Percentiles rank a stretch among this genome's conserved stretches.
phyloP scores from a whole-genome alignment of 495 filamentous ascomycete genomes.

The Friedmanniomyces simplex region DNA sequence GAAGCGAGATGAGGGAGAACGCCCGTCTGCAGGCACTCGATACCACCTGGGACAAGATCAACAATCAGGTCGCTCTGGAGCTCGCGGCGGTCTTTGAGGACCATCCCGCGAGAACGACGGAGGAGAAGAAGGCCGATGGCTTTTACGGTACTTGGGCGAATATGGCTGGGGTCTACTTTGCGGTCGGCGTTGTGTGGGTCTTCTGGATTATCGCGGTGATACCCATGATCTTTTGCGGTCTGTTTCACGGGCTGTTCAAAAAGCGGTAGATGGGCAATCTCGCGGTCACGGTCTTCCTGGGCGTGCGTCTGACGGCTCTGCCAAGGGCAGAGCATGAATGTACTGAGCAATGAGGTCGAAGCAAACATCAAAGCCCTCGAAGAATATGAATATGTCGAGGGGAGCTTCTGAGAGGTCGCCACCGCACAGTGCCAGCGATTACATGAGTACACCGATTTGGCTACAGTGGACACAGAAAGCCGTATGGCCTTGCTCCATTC shows the following conservation, averaged over 20 bases:
- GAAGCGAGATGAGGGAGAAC: conserved; percentile 31
- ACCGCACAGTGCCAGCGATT: too few species aligned
- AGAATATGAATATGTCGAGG: too few species aligned
- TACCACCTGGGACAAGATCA: conserved; percentile 55
- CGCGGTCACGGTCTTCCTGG: too few species aligned
- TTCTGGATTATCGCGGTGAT: conserved; percentile 23
- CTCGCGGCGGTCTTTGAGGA: conserved; percentile 42
- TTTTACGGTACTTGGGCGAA: conserved; percentile 11
- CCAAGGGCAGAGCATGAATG: too few species aligned
- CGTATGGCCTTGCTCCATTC: too few species aligned
- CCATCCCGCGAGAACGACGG: conserved; percentile 12
- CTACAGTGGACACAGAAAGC: too few species aligned
- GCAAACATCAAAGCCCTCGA: too few species aligned
- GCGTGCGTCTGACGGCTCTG: too few species aligned
- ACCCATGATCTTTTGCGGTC: conserved; percentile 16
- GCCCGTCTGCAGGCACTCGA: conserved; percentile 43
- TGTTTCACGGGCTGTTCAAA: conserved; percentile 12
- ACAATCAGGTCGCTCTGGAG: conserved; percentile 48
- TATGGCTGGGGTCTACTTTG: conserved; percentile 17
- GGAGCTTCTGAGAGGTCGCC: too few species aligned
- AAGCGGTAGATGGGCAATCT: neutral
- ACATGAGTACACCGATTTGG: too few species aligned
- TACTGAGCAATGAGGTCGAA: too few species aligned
- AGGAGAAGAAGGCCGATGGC: conserved; percentile 7
- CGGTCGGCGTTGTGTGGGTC: conserved; percentile 21